Conservation (phyloP, 352 stramenopile genomes). For the Globisporangium cylindrosporum region DNA sequence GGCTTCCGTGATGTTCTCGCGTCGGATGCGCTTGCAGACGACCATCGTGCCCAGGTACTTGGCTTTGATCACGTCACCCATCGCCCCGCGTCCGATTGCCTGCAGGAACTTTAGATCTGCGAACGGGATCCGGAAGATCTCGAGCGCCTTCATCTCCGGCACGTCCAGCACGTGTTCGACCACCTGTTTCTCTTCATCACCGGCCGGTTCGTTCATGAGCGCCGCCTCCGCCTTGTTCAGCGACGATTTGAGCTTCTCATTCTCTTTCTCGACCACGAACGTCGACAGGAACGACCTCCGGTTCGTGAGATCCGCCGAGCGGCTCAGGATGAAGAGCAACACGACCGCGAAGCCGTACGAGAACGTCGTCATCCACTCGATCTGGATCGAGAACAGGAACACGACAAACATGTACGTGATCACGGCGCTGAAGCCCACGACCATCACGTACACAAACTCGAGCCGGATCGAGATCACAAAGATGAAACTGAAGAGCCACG, state of each 20-base stretch:
- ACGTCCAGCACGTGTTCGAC: slow-evolving; percentile 66
- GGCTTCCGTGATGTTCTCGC: slow-evolving; percentile 72
- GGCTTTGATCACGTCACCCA: slow-evolving; percentile 88
- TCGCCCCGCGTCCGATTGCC: slow-evolving; percentile 73
- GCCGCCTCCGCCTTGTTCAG: slow-evolving; percentile 78
- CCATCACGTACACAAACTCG: slow-evolving; percentile 83
- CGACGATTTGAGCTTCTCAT: slow-evolving; percentile 76
- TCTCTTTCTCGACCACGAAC: slow-evolving; percentile 84
- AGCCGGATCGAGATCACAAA: slow-evolving; percentile 84
- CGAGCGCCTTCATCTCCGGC: slow-evolving; percentile 71
- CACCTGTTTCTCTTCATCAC: slow-evolving; percentile 67
- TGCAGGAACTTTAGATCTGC: slow-evolving; percentile 79
- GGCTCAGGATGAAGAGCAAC: slow-evolving; percentile 74
- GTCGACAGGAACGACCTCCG: slow-evolving; percentile 81
- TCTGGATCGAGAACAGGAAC: slow-evolving; percentile 41
- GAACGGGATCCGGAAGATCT: slow-evolving; percentile 83
- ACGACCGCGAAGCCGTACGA: slow-evolving; percentile 59
- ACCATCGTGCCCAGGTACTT: slow-evolving; percentile 86
- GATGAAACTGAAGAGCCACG: slow-evolving; percentile 77
- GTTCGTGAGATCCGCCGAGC: slow-evolving; percentile 76
- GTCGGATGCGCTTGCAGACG: slow-evolving; percentile 86
- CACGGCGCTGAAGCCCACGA: slow-evolving; percentile 56
- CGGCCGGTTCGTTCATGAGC: slow-evolving; percentile 75
- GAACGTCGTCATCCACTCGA: slow-evolving; percentile 72
- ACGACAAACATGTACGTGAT: slow-evolving; percentile 66